Evolutionary conservation across 1,139 yeast species (phyloP).

Genomic region (Debaryomyces subglobosus): DNA sequence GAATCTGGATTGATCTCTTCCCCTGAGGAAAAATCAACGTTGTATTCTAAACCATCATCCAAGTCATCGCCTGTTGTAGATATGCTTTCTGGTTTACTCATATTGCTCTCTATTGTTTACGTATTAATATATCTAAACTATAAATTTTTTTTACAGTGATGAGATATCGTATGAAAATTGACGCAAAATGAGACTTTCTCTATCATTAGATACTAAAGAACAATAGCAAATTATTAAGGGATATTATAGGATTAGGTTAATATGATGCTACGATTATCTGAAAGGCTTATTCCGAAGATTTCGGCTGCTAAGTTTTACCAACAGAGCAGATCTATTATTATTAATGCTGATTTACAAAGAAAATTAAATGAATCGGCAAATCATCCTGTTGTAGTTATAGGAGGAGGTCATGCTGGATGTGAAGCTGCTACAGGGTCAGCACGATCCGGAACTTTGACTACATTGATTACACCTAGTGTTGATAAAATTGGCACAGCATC

Average conservation of each 20-base stretch:
- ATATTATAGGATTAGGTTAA: not conserved
- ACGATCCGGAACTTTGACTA: slow-evolving; percentile 72
- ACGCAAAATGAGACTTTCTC: not conserved
- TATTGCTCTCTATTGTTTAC: not conserved
- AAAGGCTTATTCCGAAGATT: not conserved
- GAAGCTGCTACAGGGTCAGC: slow-evolving; percentile 97
- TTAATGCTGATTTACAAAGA: slow-evolving; percentile 43
- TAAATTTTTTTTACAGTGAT: not conserved
- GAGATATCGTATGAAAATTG: slow-evolving; percentile 4
- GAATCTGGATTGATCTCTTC: slow-evolving; percentile 7
- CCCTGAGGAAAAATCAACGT: slow-evolving; percentile 37
- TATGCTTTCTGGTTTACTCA: slow-evolving; percentile 3
- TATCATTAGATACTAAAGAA: not conserved
- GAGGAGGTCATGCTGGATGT: slow-evolving; percentile 99
- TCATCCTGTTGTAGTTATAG: slow-evolving; percentile 82
- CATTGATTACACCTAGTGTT: slow-evolving; percentile 75
- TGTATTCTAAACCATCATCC: slow-evolving; percentile 68
- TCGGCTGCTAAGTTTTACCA: not conserved
- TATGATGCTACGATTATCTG: not conserved
- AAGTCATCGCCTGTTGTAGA: slow-evolving; percentile 52
- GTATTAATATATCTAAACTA: not conserved
- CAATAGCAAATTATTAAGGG: not conserved
- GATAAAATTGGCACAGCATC: slow-evolving; percentile 90
- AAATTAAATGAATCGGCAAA: slow-evolving; percentile 35
- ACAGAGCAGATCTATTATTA: slow-evolving; percentile 21